Base-by-base conservation (phyloP, 345 rosid species). In the Erodium maritimum region DNA sequence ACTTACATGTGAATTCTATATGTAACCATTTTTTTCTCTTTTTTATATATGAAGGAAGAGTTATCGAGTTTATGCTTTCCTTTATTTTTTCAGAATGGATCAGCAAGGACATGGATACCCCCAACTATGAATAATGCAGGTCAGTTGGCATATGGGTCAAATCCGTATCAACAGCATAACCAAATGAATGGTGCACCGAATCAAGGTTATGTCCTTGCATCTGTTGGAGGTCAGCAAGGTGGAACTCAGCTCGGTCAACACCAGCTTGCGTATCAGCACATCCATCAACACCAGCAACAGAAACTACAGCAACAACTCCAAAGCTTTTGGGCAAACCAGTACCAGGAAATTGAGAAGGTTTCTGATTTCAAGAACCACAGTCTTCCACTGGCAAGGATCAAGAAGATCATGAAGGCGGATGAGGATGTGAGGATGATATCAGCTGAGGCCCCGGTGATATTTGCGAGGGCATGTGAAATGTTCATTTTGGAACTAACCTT, bases 401-500 rank as follows among this genome's bases (percentile, higher is more conserved):
- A 91, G 85, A 91, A 91, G 71, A 91, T 91, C 85, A 91, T 91
- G 99, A 91, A 91, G 70, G 98, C 98, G 0, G 98, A 91, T 10
- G 98, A 91, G 67, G 98, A 91, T 37, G 99, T 91, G 45, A 83
- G 91, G 67, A 91, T 88, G 99, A 91, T 91, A 65, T 91, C 99
- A 0, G 96, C 99, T 1, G 99, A 91, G 71, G 99, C 99, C 5
- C 99, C 99, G 0, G 91, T 91, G 11, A 79, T 91, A 46, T 91
- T 91, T 56, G 95, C 99, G 18, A 82, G 99, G 68, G 99, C 99
- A 3, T 91, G 99, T 21, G 99, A 91, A 73, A 88, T 91, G 99
- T 91, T 91, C 70, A 88, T 91, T 69, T 65, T 91, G 59, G 99
- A 91, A 67, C 69, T 91, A 59, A 91, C 98, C 1, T 74, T 88